These are phyloP conservation scores for Cryphonectria radicalis DNA, from an alignment of 2,329 filamentous ascomycete species.

Conservation along the genomic window DNA sequence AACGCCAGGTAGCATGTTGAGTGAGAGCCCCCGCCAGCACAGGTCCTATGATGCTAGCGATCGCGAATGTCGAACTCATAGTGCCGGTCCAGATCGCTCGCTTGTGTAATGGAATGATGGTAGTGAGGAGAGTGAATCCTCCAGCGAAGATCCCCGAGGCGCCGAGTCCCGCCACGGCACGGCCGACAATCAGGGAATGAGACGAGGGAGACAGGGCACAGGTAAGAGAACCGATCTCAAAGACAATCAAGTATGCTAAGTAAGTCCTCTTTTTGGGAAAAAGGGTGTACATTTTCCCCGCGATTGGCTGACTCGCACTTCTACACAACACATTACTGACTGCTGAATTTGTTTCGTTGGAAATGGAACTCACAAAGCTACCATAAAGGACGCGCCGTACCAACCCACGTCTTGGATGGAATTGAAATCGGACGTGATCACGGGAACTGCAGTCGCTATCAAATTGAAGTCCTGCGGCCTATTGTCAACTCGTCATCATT, in stretches of 20 bases:
- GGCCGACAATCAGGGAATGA: slow-evolving; percentile 43
- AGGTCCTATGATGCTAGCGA: slow-evolving; percentile 37
- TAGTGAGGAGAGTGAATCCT: slow-evolving; percentile 41
- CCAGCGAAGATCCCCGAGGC: slow-evolving; percentile 41
- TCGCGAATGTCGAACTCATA: too few species aligned
- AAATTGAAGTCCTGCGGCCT: too few species aligned
- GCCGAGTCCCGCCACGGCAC: slow-evolving; percentile 44
- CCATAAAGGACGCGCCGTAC: slow-evolving; percentile 37
- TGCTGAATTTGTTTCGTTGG: too few species aligned
- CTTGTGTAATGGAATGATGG: slow-evolving; percentile 34
- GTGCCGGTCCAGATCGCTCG: not conserved
- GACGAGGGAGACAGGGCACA: slow-evolving; percentile 31
- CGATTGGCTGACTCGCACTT: too few species aligned
- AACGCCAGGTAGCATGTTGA: slow-evolving; percentile 27
- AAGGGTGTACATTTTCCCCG: too few species aligned
- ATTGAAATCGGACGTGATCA: slow-evolving; percentile 35
- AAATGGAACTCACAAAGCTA: too few species aligned
- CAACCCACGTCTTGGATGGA: slow-evolving; percentile 39
- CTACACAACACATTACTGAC: too few species aligned
- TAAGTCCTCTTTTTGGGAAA: too few species aligned
- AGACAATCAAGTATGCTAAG: too few species aligned
- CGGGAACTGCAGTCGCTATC: too few species aligned
- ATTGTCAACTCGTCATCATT: too few species aligned
- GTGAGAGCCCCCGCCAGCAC: slow-evolving; percentile 44
- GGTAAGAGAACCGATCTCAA: not conserved